These are phyloP conservation scores for Pseudozyma flocculosa DNA, from an alignment of 1,284 basidiomycete genomes.

Conservation along the genomic window DNA sequence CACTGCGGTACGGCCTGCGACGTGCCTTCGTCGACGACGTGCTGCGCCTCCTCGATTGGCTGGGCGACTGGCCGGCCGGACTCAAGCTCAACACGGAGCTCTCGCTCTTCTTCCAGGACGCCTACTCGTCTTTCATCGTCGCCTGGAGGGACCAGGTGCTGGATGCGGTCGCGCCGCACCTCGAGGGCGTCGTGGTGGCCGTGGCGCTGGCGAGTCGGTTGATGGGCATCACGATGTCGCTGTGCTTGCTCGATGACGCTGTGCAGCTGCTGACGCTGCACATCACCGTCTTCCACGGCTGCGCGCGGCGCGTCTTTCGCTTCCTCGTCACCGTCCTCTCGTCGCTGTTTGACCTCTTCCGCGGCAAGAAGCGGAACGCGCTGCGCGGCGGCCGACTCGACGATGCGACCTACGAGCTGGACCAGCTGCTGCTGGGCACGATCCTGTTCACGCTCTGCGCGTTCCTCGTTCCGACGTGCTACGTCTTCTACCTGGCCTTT, in stretches of 20 bases:
- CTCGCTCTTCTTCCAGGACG: constrained; percentile 74
- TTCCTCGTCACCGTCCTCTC: constrained; percentile 67
- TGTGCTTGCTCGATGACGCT: constrained; percentile 71
- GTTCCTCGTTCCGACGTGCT: constrained; percentile 86
- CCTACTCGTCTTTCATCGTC: constrained; percentile 64
- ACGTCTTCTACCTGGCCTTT: constrained; percentile 82
- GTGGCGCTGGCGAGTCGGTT: constrained; percentile 65
- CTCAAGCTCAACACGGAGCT: constrained; percentile 94
- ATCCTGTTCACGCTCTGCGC: constrained; percentile 88
- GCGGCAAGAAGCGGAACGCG: constrained; percentile 66
- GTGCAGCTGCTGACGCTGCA: constrained; percentile 72
- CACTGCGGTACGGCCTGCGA: constrained; percentile 3
- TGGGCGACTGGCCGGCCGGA: constrained; percentile 93
- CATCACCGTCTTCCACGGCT: constrained; percentile 70
- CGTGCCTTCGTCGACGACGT: constrained; percentile 13
- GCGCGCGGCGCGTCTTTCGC: constrained; percentile 69
- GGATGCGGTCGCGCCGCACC: constrained; percentile 4
- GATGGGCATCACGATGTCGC: constrained; percentile 70
- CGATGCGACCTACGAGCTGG: constrained; percentile 84
- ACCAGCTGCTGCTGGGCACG: constrained; percentile 90
- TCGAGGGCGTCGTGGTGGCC: constrained; percentile 57
- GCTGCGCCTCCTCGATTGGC: constrained; percentile 67
- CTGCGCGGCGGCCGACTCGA: constrained; percentile 77
- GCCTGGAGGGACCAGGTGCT: constrained; percentile 18
- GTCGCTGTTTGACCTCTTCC: constrained; percentile 88